Evolutionary conservation across 2,329 filamentous ascomycete species (phyloP), one percentile per base, ranked within the genome.

Genomic region (Chaetomium strumarium): DNA sequence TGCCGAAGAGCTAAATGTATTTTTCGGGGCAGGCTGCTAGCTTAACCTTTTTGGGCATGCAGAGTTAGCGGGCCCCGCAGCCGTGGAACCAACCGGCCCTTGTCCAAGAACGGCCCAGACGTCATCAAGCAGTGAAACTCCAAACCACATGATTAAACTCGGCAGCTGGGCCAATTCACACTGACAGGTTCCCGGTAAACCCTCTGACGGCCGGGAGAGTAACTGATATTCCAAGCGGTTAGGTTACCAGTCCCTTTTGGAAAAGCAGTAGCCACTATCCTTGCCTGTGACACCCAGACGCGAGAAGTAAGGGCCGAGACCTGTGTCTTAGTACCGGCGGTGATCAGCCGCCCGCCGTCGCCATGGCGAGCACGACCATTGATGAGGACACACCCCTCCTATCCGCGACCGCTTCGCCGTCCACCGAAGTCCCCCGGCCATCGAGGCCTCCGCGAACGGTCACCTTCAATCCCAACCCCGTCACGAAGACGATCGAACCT

Each of bases 381-480:
- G 46, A 51, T 38, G 59, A 60, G 49, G 39, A 37, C 43, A 57
- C 60, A 12, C 59, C 59, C 16, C 59, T 61, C 34, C 52, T 62
- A 16, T 36, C 58, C 13, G 24, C 53, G 9, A 17, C 58, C 19
- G 37, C 33, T 13, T 46, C 53, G 14, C 46, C 58, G 0, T 59
- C 61, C 5, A 50, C 57, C 46, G 57, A 56, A n/a, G 41, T 53
- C 19, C 24, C 42, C n/a, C 53, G 61, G 8, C 53, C 58, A 16
- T 68, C 72, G 11, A 75, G 72, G 55, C 72, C 76, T 14, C 63
- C 74, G 46, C 80, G 86, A 59, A 87, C 76, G 61, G 88, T 92
- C 63, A 90, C 86, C 13, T 91, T 92, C 74, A 88, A 88, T 65
- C 78, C 85, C 5, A 83, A 85, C 57, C 80, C 82, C 36, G 77